A percentile compares a stretch with the other conserved stretches of the same genome.
These are phyloP conservation scores for Sporobolomyces roseus DNA, from an alignment of 768 basidiomycete species.

Conservation along the genomic window DNA sequence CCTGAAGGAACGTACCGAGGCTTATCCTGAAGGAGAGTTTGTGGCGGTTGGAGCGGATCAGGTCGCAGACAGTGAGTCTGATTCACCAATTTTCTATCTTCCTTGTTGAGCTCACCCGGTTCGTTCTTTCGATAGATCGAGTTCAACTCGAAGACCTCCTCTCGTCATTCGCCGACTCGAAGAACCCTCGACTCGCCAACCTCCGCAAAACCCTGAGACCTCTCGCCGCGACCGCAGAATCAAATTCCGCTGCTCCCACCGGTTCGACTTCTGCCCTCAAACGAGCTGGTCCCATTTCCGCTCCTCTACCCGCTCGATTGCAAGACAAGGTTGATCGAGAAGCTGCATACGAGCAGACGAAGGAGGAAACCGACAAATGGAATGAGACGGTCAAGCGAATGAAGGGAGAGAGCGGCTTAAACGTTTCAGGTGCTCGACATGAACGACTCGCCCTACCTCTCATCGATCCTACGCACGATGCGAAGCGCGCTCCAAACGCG, in stretches of 20 bases:
- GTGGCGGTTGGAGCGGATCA: conserved; percentile 48
- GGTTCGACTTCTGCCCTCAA: conserved; percentile 40
- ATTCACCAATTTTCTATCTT: neutral
- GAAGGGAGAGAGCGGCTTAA: conserved; percentile 62
- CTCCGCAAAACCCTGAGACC: conserved; percentile 44
- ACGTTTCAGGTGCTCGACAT: conserved; percentile 42
- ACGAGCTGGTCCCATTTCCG: conserved; percentile 56
- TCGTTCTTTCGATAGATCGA: conserved; percentile 24
- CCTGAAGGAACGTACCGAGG: conserved; percentile 68
- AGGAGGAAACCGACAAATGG: conserved; percentile 91
- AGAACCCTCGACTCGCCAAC: conserved; percentile 47
- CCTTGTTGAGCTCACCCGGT: neutral
- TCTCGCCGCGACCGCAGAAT: conserved; percentile 31
- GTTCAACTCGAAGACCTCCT: conserved; percentile 42
- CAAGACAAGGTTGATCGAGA: conserved; percentile 88
- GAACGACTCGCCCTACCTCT: conserved; percentile 41
- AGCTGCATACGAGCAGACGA: conserved; percentile 91
- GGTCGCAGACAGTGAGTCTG: conserved; percentile 20
- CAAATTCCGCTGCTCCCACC: conserved; percentile 16
- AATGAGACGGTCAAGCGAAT: conserved; percentile 84
- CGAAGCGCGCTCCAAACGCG: conserved; percentile 55
- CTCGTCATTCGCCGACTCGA: conserved; percentile 43
- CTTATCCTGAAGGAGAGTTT: conserved; percentile 78
- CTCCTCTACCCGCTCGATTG: conserved; percentile 76
- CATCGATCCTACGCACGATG: conserved; percentile 30